Conservation (phyloP, 768 basidiomycete species). For the Agaricus subrufescens region DNA sequence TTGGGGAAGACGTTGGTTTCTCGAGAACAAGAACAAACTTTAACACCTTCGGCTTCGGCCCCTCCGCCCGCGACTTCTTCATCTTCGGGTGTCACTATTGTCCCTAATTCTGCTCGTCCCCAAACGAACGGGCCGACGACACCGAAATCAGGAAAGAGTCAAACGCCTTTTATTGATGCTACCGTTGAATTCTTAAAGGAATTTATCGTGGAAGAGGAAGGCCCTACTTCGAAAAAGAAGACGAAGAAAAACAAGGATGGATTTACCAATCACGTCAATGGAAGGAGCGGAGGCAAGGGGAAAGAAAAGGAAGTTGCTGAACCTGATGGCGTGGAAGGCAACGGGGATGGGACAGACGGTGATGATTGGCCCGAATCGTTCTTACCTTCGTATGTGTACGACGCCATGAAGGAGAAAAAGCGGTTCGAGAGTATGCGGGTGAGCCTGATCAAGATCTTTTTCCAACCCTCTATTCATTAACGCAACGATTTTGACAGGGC, state of each 20-base stretch:
- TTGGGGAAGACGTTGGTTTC: slow-evolving; percentile 48
- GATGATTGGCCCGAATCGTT: slow-evolving; percentile 65
- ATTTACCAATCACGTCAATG: slow-evolving; percentile 13
- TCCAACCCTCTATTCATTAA: slow-evolving; percentile 5
- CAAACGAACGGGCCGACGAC: slow-evolving; percentile 21
- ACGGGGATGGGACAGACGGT: slow-evolving; percentile 32
- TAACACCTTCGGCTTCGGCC: background rate
- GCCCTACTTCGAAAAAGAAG: background rate
- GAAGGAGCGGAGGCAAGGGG: slow-evolving; percentile 21
- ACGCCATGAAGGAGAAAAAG: slow-evolving; percentile 91
- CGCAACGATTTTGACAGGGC: slow-evolving; percentile 36
- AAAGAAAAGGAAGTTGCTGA: slow-evolving; percentile 1
- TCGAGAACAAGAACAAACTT: background rate
- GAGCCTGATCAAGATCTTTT: slow-evolving; percentile 21
- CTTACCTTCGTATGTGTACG: slow-evolving; percentile 82
- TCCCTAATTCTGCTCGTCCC: slow-evolving; percentile 1
- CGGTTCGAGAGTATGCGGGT: slow-evolving; percentile 92
- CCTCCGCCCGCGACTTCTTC: background rate
- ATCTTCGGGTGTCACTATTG: slow-evolving; percentile 19
- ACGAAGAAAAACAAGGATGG: slow-evolving; percentile 14
- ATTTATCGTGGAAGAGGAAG: slow-evolving; percentile 41
- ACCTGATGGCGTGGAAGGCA: slow-evolving; percentile 28
- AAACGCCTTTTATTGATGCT: slow-evolving; percentile 60
- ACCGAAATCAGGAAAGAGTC: slow-evolving; percentile 22
- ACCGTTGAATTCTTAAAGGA: slow-evolving; percentile 75